Base-by-base conservation (phyloP, 371 early-diverging fungal species). In the Zychaea mexicana region DNA sequence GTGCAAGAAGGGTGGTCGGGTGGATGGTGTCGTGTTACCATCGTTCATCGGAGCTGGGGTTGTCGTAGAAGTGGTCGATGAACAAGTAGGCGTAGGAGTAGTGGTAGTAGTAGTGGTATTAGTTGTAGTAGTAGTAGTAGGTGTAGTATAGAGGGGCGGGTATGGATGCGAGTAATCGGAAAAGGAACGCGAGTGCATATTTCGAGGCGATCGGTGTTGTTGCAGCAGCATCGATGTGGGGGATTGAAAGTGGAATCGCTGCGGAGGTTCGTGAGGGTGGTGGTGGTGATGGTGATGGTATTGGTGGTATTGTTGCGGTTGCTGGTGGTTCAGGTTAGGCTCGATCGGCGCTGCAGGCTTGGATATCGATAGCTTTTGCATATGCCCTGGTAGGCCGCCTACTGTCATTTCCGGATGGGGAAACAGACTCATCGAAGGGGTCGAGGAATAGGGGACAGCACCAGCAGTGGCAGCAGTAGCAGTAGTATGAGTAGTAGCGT, bases 91-190 rank as follows among this genome's bases (percentile, higher is more conserved):
- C n/a, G 52, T 58, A 17, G 47, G 21, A 57, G 17, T 56, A n/a
- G 46, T 49, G 15, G 27, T 62, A 30, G 15, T 55, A 27, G 21
- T 45, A 17, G 27, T 32, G 36, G 39, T 47, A 21, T 26, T 12
- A 33, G 62, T 6, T 63, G 58, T 27, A 39, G n/a, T n/a, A n/a
- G n/a, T n/a, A n/a, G n/a, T n/a, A n/a, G n/a, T n/a, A n/a, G 15
- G 47, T 15, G 58, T 42, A 46, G 59, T 46, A 28, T 57, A 47
- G 22, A 52, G 66, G 38, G 56, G 72, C 21, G 58, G 63, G 42
- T 77, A 82, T 52, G 82, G 79, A 52, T 82, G 82, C 33, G 79
- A 75, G 63, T 77, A 75, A 60, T 82, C 79, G 33, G 82, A 82
- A 45, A 66, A 77, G 21, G 82, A 82, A 15, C 82, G 77, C n/a